Conservation (phyloP, 1,139 yeast genomes). For the Chernovozyma aurita region DNA sequence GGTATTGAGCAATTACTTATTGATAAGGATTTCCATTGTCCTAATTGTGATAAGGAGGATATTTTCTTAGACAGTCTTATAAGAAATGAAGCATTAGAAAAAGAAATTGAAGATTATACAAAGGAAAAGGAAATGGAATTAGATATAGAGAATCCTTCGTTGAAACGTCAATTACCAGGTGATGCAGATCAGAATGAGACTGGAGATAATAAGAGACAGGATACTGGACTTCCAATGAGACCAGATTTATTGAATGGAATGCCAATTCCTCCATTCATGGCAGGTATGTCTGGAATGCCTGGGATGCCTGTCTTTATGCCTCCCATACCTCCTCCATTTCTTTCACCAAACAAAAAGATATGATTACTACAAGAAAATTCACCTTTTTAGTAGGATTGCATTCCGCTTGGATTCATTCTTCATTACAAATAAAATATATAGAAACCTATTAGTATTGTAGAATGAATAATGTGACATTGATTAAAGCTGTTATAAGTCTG, state of each 20-base stretch:
- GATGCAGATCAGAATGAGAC: conserved; percentile 17
- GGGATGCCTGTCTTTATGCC: conserved; percentile 20
- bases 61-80: conserved; percentile 69
- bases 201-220: conserved; percentile 26
- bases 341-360: too few relatives aligned
- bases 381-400: too few relatives aligned
- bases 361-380: too few relatives aligned
- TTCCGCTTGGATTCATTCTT: too few relatives aligned
- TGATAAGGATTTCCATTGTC: conserved; percentile 87
- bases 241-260: conserved; percentile 19
- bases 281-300: conserved; percentile 20
- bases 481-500: too few relatives aligned
- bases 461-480: too few relatives aligned
- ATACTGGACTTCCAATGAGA: conserved; percentile 18
- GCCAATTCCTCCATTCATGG: conserved; percentile 15
- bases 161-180: conserved; percentile 19
- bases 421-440: too few relatives aligned
- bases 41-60: conserved; percentile 74
- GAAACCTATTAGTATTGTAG: too few relatives aligned
- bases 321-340: conserved; percentile 16
- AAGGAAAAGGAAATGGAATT: conserved; percentile 39
- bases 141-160: conserved; percentile 35
- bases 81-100: conserved; percentile 55
- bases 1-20: conserved; percentile 66
- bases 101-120: conserved; percentile 49